Evolutionary conservation across 148 eudicot species (phyloP), one percentile per base, ranked within the genome.

Genomic region (Rhododendron griersonianum): DNA sequence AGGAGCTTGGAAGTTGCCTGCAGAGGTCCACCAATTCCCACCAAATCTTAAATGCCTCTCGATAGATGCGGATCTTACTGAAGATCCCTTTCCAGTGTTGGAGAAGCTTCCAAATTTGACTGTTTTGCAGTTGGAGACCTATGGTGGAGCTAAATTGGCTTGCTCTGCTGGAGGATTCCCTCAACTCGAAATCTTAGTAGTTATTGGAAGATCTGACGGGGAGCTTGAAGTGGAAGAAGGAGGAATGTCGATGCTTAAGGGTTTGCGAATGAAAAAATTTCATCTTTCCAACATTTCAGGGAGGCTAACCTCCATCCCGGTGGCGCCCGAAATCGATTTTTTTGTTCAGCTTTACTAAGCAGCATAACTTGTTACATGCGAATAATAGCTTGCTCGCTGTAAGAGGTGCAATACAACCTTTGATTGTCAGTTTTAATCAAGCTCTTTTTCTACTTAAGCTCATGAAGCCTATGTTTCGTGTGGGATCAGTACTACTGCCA

Each of bases 251-350:
- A 23, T 23, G 69, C 69, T 61, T 23, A 23, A 61, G 69, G 69
- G 69, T 1, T 61, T 61, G 1, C 3, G 2, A 1, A 6, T 21
- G 25, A 0, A 0, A 0, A 5, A 5, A 0, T 39, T 61, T 7
- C 3, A 1, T 61, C 25, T 61, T 61, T 8, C 10, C 69, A 0
- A 23, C 11, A 63, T 0, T 63, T 23, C 69, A 61, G 11, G 23
- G 25, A 7, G 69, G 69, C 69, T 63, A 63, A 3, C 1, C 69
- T 63, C 69, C 28, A 63, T 63, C 28, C 69, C 30, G 30, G 30
- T 0, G 30, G 30, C 30, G 30, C 30, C 30, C 21, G 0, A 0
- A 14, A 14, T 55, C 0, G 0, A 3, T 37, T 0, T 0, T 3
- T 0, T 3, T 0, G 1, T 15, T 15, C 13, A 6, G 61, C 61